phyloP scores from a whole-genome alignment of 2,329 filamentous ascomycete species.

The Geosmithia flava region DNA sequence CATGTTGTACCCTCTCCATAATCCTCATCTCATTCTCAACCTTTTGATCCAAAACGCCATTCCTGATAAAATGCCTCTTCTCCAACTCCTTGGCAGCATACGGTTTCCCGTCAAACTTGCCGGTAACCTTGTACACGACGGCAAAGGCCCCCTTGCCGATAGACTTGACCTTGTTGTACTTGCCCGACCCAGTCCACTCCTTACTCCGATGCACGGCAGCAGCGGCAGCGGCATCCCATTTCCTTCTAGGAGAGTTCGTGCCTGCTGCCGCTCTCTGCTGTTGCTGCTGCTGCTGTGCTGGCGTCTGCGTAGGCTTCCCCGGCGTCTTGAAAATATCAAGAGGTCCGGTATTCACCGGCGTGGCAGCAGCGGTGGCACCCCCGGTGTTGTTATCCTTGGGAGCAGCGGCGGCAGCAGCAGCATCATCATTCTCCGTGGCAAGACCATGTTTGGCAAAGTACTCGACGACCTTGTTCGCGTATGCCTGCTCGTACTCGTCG shows the following conservation, averaged over 20 bases:
- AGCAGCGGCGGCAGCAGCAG: not conserved
- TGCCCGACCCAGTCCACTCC: conserved; percentile 73
- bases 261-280: no score
- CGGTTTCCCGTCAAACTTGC: conserved; percentile 69
- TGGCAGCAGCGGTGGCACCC: not conserved
- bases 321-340: conserved; percentile 20
- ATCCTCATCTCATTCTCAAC: conserved; percentile 97
- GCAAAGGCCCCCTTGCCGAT: conserved; percentile 95
- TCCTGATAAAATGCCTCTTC: conserved; percentile 87
- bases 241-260: not conserved
- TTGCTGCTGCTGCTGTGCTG: not conserved
- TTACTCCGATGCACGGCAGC: conserved; percentile 22
- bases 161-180: conserved; percentile 70
- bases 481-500: conserved; percentile 50
- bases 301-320: conserved; percentile 2
- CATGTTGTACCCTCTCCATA: conserved; percentile 76
- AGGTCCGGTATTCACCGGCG: conserved; percentile 31
- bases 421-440: not conserved
- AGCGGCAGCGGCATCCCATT: not conserved
- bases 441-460: conserved; percentile 41
- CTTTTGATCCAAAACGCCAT: conserved; percentile 78
- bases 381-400: not conserved
- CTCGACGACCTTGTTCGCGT: conserved; percentile 53
- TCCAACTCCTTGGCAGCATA: conserved; percentile 93
- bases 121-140: conserved; percentile 80